phyloP scores from a whole-genome alignment of 2,329 filamentous ascomycete species.

The Hymenoscyphus infarciens region DNA sequence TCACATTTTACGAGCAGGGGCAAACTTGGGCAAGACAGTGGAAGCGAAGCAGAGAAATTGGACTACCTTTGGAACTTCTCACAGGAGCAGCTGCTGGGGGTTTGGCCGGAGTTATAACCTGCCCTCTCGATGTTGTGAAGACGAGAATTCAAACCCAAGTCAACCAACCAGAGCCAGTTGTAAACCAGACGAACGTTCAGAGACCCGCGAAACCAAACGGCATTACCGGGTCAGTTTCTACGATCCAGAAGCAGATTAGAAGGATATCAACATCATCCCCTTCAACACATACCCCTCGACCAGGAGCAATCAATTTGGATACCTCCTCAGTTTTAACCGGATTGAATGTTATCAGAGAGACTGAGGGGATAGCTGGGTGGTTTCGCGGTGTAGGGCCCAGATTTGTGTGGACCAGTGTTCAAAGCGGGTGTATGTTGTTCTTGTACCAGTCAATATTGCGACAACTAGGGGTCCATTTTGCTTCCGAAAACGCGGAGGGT shows the following conservation, averaged over 20 bases:
- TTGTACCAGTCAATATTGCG: conserved; percentile 86
- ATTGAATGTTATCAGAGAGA: conserved; percentile 80
- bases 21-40: conserved; percentile 76
- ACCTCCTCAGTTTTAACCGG: conserved; percentile 88
- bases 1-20: conserved; percentile 97
- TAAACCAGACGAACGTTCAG: conserved; percentile 27
- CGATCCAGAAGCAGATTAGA: conserved; percentile 51
- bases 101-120: conserved; percentile 89
- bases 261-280: conserved; percentile 88
- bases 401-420: conserved; percentile 94
- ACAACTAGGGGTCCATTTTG: conserved; percentile 57
- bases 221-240: conserved; percentile 31
- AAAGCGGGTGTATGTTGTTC: conserved; percentile 95
- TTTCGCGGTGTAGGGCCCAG: conserved; percentile 93
- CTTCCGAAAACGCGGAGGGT: conserved; percentile 22
- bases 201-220: conserved; percentile 21
- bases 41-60: conserved; percentile 79
- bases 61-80: conserved; percentile 76
- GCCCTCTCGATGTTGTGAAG: conserved; percentile 95
- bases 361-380: conserved; percentile 84
- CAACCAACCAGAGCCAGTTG: conserved; percentile 40
- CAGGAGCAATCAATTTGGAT: conserved; percentile 75
- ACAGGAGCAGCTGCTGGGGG: conserved; percentile 89
- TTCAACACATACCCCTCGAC: conserved; percentile 74
- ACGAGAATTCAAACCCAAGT: conserved; percentile 94